These are phyloP conservation scores for Rhizophagus prolifer DNA, from an alignment of 192 early-diverging fungal genomes.

Conservation along the genomic window DNA sequence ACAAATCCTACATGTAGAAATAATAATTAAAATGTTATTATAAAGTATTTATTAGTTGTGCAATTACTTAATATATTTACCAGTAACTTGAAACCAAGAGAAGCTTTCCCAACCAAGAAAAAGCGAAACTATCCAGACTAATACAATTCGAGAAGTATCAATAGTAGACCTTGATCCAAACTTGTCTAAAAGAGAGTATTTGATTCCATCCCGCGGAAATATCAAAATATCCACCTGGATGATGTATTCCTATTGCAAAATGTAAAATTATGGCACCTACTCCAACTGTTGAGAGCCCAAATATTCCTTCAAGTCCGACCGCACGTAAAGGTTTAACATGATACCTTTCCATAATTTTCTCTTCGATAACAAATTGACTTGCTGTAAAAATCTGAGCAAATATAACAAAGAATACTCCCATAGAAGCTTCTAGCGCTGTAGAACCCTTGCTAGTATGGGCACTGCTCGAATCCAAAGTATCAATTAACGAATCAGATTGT, in stretches of 20 bases:
- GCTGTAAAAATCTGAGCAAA: constrained; percentile 93
- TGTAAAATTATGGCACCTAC: constrained; percentile 76
- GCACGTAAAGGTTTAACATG: constrained; percentile 82
- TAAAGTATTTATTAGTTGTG: constrained; percentile 49
- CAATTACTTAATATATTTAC: constrained; percentile 43
- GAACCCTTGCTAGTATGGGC: constrained; percentile 33
- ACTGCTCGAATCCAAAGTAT: not conserved
- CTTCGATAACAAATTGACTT: constrained; percentile 94
- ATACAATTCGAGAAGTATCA: constrained; percentile 93
- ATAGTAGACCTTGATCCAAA: constrained; percentile 88
- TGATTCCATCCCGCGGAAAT: constrained; percentile 71
- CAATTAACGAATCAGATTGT: not conserved
- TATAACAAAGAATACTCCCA: constrained; percentile 85
- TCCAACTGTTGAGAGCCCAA: constrained; percentile 76
- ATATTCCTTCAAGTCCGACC: constrained; percentile 91
- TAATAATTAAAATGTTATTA: constrained; percentile 6
- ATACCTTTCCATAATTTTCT: constrained; percentile 84
- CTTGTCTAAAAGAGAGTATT: constrained; percentile 56
- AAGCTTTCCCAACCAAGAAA: constrained; percentile 96
- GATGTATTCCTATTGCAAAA: constrained; percentile 58
- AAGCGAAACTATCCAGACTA: constrained; percentile 92
- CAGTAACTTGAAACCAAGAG: constrained; percentile 88
- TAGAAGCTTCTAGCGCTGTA: constrained; percentile 49
- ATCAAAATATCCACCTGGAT: constrained; percentile 84
- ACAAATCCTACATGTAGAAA: constrained; percentile 44